phyloP scores from a whole-genome alignment of 2,329 filamentous ascomycete species.

The Ambrosiella xylebori region DNA sequence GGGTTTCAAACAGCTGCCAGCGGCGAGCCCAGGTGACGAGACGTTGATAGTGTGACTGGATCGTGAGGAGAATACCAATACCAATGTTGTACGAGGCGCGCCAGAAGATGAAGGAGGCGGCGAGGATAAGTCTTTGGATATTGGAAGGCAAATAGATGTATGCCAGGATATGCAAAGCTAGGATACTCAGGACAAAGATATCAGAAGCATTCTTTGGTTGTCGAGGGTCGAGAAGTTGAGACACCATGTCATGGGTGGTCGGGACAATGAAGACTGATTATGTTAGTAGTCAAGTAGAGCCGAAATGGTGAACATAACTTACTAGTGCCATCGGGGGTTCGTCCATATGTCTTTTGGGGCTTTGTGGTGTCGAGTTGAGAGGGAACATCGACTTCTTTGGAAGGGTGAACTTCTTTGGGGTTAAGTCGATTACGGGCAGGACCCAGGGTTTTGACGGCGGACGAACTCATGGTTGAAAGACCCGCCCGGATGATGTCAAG shows the following conservation, averaged over 20 bases:
- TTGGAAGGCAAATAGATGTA: constrained; percentile 55
- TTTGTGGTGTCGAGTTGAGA: not conserved
- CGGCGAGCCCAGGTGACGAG: constrained; percentile 78
- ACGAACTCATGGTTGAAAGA: constrained; percentile 12
- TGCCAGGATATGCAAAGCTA: constrained; percentile 56
- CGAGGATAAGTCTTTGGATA: constrained; percentile 61
- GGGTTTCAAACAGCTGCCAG: constrained; percentile 76
- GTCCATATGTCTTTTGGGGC: constrained; percentile 61
- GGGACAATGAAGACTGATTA: constrained; percentile 78
- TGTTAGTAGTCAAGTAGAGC: not conserved
- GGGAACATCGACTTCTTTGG: not conserved
- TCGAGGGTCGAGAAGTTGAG: constrained; percentile 81
- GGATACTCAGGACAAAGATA: constrained; percentile 57
- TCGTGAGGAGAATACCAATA: constrained; percentile 74
- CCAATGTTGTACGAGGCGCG: constrained; percentile 81
- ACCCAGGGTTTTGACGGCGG: constrained; percentile 4
- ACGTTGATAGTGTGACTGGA: constrained; percentile 77
- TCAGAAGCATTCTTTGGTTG: constrained; percentile 94
- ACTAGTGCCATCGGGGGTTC: constrained; percentile 83
- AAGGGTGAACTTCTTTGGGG: constrained; percentile 8
- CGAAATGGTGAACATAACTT: constrained; percentile 21
- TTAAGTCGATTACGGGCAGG: constrained; percentile 8
- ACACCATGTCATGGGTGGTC: constrained; percentile 96
- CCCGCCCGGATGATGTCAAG: no score
- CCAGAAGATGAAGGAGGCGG: constrained; percentile 79